Conservation (phyloP, 345 rosid genomes). For the Erucastrum elatum region DNA sequence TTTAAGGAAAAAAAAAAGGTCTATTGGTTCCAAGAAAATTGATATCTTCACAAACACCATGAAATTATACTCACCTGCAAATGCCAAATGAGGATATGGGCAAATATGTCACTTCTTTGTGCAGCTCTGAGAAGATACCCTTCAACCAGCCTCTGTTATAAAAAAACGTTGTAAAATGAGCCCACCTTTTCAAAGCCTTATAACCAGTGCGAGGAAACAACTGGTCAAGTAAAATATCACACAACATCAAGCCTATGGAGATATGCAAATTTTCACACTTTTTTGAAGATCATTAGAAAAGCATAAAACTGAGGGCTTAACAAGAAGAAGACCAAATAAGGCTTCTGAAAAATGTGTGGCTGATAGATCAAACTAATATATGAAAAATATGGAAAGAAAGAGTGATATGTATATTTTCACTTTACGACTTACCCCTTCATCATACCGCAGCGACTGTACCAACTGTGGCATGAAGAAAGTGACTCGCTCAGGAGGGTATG, state of each 20-base stretch:
- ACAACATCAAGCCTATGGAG: not conserved
- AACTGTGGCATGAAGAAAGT: constrained; percentile 99
- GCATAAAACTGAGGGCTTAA: not conserved
- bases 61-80: constrained; percentile 61
- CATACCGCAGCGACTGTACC: constrained; percentile 89
- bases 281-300: not conserved
- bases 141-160: constrained; percentile 78
- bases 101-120: constrained; percentile 92
- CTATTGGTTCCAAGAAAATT: constrained; percentile 1
- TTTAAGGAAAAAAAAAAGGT: not conserved
- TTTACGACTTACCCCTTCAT: constrained; percentile 55
- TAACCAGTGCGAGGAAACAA: not conserved
- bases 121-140: constrained; percentile 97
- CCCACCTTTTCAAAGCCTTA: too few species aligned
- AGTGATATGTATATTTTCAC: not conserved
- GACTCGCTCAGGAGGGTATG: constrained; percentile 93
- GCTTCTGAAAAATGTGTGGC: not conserved
- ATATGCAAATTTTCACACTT: not conserved
- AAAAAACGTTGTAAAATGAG: not conserved
- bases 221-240: too few species aligned
- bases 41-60: constrained; percentile 22
- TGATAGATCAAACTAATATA: constrained; percentile 8
- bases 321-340: not conserved
- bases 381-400: not conserved
- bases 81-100: constrained; percentile 97